phyloP scores from a whole-genome alignment of 2,329 filamentous ascomycete genomes.

The Stemphylium vesicarium region DNA sequence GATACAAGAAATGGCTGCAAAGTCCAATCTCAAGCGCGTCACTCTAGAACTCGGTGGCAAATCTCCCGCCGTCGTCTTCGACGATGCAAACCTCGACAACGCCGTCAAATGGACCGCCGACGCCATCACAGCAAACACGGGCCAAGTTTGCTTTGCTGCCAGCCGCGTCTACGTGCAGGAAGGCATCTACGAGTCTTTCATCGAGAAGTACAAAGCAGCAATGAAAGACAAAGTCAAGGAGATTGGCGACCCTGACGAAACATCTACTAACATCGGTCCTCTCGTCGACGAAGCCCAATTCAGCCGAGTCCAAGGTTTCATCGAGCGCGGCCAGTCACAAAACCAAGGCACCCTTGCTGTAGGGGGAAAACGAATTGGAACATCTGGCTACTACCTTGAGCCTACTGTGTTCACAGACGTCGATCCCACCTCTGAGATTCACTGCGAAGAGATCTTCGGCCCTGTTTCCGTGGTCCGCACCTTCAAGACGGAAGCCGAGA shows the following conservation, averaged over 20 bases:
- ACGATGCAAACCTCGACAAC: constrained; percentile 53
- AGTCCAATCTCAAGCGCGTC: constrained; percentile 52
- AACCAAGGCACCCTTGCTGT: constrained; percentile 41
- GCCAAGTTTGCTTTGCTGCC: constrained; percentile 49
- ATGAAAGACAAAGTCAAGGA: constrained; percentile 41
- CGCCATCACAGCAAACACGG: constrained; percentile 47
- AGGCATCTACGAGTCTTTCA: constrained; percentile 47
- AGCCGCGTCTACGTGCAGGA: constrained; percentile 50
- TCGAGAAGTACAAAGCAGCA: constrained; percentile 43
- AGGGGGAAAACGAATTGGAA: constrained; percentile 41
- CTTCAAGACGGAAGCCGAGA: constrained; percentile 51
- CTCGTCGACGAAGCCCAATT: constrained; percentile 45
- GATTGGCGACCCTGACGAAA: constrained; percentile 40
- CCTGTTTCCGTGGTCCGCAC: constrained; percentile 45
- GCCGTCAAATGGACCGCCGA: constrained; percentile 46
- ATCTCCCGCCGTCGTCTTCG: constrained; percentile 53
- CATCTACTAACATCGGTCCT: constrained; percentile 43
- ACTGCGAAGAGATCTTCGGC: constrained; percentile 49
- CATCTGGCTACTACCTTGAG: constrained; percentile 44
- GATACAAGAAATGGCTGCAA: constrained; percentile 51
- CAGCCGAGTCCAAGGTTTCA: constrained; percentile 45
- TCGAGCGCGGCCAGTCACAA: constrained; percentile 40
- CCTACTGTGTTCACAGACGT: constrained; percentile 47
- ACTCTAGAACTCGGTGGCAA: constrained; percentile 56
- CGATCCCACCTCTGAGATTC: constrained; percentile 42